Percentiles rank a stretch among this genome's conserved stretches.
These are phyloP conservation scores for Colletotrichum endophyticum DNA, from an alignment of 2,329 filamentous ascomycete genomes.

Conservation along the genomic window DNA sequence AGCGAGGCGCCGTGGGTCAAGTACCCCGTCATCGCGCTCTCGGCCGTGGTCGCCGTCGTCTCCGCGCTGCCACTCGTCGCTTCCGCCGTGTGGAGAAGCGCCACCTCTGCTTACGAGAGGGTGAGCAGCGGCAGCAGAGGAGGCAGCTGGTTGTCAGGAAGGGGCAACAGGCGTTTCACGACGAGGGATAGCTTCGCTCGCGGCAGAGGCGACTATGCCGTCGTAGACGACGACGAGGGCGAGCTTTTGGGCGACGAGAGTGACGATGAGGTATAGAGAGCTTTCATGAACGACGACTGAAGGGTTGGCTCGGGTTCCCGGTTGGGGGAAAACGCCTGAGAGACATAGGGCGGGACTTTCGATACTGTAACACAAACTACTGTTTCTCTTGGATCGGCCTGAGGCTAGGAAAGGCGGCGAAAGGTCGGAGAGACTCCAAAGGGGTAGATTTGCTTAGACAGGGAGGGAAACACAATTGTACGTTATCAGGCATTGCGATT, in stretches of 20 bases:
- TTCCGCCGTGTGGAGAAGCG: constrained; percentile 74
- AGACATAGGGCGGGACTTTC: neutral
- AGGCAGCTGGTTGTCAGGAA: constrained; percentile 57
- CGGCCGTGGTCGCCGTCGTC: constrained; percentile 65
- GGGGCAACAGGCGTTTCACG: constrained; percentile 74
- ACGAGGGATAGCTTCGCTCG: constrained; percentile 89
- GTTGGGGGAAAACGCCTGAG: neutral
- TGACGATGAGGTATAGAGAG: constrained; percentile 75
- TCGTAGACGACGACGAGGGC: constrained; percentile 92
- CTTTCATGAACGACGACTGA: neutral
- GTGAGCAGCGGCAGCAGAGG: constrained; percentile 54
- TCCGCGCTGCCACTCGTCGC: constrained; percentile 73
- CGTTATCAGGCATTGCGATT: neutral
- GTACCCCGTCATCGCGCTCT: constrained; percentile 78
- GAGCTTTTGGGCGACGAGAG: constrained; percentile 93
- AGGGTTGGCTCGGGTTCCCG: neutral
- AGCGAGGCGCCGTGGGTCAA: constrained; percentile 78
- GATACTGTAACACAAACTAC: neutral
- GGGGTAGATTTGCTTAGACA: neutral
- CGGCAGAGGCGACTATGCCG: constrained; percentile 83
- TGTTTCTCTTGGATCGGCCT: constrained; percentile 7
- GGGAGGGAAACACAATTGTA: neutral
- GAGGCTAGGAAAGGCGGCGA: neutral
- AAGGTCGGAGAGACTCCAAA: neutral
- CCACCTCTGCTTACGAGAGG: constrained; percentile 54